These are phyloP conservation scores for Mortierella sp. DNA, from an alignment of 371 early-diverging fungal species.

Conservation along the genomic window DNA sequence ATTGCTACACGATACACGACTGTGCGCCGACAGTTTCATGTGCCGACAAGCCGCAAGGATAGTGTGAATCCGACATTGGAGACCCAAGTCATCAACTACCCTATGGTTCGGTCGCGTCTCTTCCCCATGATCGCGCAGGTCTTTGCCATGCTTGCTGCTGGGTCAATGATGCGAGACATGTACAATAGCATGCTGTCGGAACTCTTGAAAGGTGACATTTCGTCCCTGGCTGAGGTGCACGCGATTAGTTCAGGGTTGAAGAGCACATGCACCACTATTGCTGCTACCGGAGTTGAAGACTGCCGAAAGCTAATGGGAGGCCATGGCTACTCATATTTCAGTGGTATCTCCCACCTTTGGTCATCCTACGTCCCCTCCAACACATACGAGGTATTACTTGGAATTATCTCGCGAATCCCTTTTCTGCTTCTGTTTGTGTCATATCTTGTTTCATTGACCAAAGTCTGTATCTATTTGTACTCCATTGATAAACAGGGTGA, in stretches of 20 bases:
- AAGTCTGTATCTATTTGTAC: conserved; percentile 45
- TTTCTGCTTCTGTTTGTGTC: not conserved
- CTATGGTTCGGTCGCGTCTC: conserved; percentile 78
- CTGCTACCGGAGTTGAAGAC: conserved; percentile 79
- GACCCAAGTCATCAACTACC: conserved; percentile 79
- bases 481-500: conserved; percentile 64
- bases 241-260: conserved; percentile 85
- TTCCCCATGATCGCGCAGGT: conserved; percentile 77
- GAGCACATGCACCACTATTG: conserved; percentile 75
- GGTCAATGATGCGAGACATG: conserved; percentile 60
- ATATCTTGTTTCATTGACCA: too few species aligned
- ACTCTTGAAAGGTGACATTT: conserved; percentile 59
- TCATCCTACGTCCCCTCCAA: conserved; percentile 73
- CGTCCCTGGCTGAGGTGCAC: conserved; percentile 79
- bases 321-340: conserved; percentile 82
- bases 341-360: conserved; percentile 78
- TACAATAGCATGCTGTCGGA: conserved; percentile 67
- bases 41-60: conserved; percentile 50
- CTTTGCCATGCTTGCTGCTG: conserved; percentile 74
- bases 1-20: conserved; percentile 80
- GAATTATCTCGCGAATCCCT: not conserved
- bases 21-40: conserved; percentile 75
- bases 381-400: conserved; percentile 59
- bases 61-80: conserved; percentile 58
- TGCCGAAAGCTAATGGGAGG: conserved; percentile 87